Conservation (phyloP, 2,329 filamentous ascomycete genomes). For the Fusarium compactum region DNA sequence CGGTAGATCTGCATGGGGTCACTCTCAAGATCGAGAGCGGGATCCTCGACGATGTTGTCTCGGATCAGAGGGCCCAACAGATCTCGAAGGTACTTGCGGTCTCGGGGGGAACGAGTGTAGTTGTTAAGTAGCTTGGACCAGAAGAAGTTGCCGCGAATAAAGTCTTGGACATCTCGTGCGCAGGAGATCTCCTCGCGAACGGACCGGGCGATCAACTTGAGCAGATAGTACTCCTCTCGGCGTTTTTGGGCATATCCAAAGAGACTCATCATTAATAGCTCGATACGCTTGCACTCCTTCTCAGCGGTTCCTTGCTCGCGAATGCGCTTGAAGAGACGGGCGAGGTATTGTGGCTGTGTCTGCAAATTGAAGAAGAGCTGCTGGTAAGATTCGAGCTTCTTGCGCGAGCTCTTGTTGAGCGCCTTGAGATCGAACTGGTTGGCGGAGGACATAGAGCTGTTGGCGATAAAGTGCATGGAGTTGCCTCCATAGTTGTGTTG, state of each 20-base stretch:
- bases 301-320: slow-evolving; percentile 87
- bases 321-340: slow-evolving; percentile 85
- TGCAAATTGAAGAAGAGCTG: slow-evolving; percentile 97
- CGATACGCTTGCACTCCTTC: slow-evolving; percentile 91
- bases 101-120: slow-evolving; percentile 90
- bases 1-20: slow-evolving; percentile 98
- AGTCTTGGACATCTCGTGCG: slow-evolving; percentile 81
- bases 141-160: slow-evolving; percentile 89
- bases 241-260: slow-evolving; percentile 98
- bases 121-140: slow-evolving; percentile 88
- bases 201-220: slow-evolving; percentile 87
- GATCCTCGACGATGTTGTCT: slow-evolving; percentile 93
- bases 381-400: slow-evolving; percentile 96
- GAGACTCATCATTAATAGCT: slow-evolving; percentile 93
- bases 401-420: slow-evolving; percentile 94
- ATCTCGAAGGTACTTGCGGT: slow-evolving; percentile 91
- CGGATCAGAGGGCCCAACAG: slow-evolving; percentile 86
- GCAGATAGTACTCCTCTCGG: slow-evolving; percentile 94
- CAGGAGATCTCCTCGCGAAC: slow-evolving; percentile 87
- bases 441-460: slow-evolving; percentile 86
- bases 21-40: slow-evolving; percentile 91
- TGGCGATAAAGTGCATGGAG: slow-evolving; percentile 85
- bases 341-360: slow-evolving; percentile 94
- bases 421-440: slow-evolving; percentile 98
- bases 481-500: slow-evolving; percentile 96